These are phyloP conservation scores for Flaveria floridana DNA, from an alignment of 140 eudicot species.

Conservation along the genomic window DNA sequence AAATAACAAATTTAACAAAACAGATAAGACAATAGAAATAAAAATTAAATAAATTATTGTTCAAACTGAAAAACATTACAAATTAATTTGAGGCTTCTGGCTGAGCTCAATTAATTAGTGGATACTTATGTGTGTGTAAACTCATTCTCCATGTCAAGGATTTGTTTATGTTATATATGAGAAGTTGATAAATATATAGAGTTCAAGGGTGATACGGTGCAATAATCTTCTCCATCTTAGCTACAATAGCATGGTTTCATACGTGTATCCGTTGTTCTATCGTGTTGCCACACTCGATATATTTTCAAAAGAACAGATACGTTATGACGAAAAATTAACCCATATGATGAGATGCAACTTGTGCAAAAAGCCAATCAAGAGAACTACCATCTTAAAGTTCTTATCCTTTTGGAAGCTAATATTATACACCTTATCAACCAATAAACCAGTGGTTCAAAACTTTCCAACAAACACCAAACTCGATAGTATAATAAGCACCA, in stretches of 20 bases:
- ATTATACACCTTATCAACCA: slow-evolving; percentile 1
- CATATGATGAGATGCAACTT: slow-evolving; percentile 7
- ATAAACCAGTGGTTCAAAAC: slow-evolving; percentile 9
- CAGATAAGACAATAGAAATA: neutral
- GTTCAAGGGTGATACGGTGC: no score
- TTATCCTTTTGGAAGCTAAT: slow-evolving; percentile 14
- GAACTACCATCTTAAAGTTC: neutral
- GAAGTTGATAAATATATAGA: no score
- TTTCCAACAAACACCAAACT: neutral
- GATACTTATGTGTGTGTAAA: neutral
- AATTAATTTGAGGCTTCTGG: neutral
- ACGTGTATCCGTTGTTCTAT: no score
- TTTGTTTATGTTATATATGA: no score
- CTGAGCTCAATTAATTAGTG: neutral
- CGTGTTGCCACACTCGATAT: no score
- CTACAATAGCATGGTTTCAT: no score
- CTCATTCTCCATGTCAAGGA: neutral
- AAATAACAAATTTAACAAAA: no score
- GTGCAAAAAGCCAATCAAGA: slow-evolving; percentile 17
- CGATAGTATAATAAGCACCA: slow-evolving; percentile 8
- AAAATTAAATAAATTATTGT: neutral
- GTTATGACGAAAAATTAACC: neutral
- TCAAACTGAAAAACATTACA: neutral
- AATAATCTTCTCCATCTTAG: no score
- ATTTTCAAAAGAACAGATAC: neutral